Evolutionary conservation across 2,329 filamentous ascomycete species (phyloP).

Genomic region (Didymella pomorum): DNA sequence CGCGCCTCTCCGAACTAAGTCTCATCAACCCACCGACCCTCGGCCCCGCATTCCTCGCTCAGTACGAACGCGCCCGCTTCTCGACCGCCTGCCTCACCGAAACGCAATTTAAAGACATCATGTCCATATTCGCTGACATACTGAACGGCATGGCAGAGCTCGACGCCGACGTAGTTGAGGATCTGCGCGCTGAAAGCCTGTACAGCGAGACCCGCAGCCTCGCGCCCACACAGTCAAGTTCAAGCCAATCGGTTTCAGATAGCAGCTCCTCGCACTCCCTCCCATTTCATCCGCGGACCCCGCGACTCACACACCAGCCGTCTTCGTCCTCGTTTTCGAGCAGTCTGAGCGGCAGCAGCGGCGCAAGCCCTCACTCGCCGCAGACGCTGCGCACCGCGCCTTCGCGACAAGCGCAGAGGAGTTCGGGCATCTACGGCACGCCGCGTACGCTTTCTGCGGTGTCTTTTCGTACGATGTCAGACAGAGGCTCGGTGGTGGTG

Average conservation of each 20-base stretch:
- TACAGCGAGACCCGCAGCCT: conserved; percentile 46
- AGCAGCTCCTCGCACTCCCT: conserved; percentile 33
- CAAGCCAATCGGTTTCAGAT: conserved; percentile 14
- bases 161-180: conserved; percentile 62
- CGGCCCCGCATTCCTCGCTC: conserved; percentile 68
- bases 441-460: conserved; percentile 36
- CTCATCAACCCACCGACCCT: conserved; percentile 65
- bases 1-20: conserved; percentile 71
- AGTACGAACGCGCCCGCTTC: conserved; percentile 88
- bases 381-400: conserved; percentile 44
- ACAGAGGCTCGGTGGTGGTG: conserved; percentile 38
- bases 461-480: conserved; percentile 33
- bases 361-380: conserved; percentile 29
- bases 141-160: conserved; percentile 77
- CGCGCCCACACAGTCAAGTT: conserved; percentile 40
- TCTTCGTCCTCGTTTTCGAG: conserved; percentile 34
- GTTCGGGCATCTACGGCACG: conserved; percentile 32
- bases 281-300: conserved; percentile 35
- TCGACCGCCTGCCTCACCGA: conserved; percentile 74
- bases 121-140: conserved; percentile 84
- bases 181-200: conserved; percentile 42
- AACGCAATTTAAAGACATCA: conserved; percentile 75
- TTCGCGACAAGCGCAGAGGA: conserved; percentile 35
- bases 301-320: conserved; percentile 33
- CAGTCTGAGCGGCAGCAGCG: conserved; percentile 21